Evolutionary conservation across 1,284 basidiomycete species (phyloP), one percentile per base, ranked within the genome.

Genomic region (Cutaneotrichosporon mucoides): DNA sequence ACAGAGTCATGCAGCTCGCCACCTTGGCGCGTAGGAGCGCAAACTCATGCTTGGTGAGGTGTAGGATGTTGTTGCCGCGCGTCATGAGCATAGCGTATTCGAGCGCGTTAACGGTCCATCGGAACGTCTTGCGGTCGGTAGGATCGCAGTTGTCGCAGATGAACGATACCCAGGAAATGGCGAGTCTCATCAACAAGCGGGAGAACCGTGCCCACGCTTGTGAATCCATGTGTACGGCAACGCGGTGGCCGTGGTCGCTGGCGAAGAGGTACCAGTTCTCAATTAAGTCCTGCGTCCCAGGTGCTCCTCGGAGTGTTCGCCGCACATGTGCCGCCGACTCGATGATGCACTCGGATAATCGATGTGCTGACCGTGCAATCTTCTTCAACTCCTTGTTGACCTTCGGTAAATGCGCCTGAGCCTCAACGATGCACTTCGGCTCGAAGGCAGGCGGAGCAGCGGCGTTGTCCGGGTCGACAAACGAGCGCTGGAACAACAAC

Each of bases 71-170:
- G 70, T 90, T 92, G 55, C 90, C 86, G 64, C 88, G 85, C 5
- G 95, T 99, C 65, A 94, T 88, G 69, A 88, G 85, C 68, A 93
- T 86, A 3, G 93, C 89, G 72, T 96, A 98, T 72, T 97, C 92
- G 15, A 99, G 84, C 5, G 96, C 94, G 55, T 89, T 90, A 55
- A 99, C 93, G 1, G 96, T 95, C 93, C 95, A 99, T 73, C 91
- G 88, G 84, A 99, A 99, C 0, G 94, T 99, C 77, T 89, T 92
- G 62, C 92, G 86, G 75, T 99, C 95, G 47, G 92, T 90, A 2
- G 93, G 92, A 69, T 97, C 90, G 79, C 96, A 99, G 70, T 95
- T 92, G 73, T 98, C 94, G 77, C 92, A 97, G 64, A 99, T 96
- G 80, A 99, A 99, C 34, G 91, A 88, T 34, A 99, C 91, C 96